These are phyloP conservation scores for Lactarius sanguifluus DNA, from an alignment of 768 basidiomycete genomes.

Conservation along the genomic window DNA sequence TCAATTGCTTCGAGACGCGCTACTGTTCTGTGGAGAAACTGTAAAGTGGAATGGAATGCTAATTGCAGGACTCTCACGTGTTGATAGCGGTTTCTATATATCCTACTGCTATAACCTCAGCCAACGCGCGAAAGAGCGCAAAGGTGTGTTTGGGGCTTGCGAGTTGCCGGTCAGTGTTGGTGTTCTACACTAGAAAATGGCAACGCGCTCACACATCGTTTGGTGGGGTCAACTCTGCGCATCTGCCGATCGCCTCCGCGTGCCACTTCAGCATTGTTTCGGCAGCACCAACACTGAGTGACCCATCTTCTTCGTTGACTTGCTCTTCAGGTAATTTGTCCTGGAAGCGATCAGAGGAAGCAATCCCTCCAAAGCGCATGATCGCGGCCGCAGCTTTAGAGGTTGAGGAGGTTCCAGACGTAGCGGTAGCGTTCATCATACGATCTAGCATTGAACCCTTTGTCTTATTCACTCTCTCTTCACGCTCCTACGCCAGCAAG, in stretches of 20 bases:
- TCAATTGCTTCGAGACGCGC: constrained; percentile 73
- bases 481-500: constrained; percentile 39
- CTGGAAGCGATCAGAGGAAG: constrained; percentile 45
- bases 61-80: constrained; percentile 57
- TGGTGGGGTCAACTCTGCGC: constrained; percentile 80
- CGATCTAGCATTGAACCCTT: constrained; percentile 87
- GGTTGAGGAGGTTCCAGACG: constrained; percentile 59
- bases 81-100: constrained; percentile 93
- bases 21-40: constrained; percentile 51
- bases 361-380: constrained; percentile 86
- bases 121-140: constrained; percentile 75
- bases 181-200: not conserved
- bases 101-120: constrained; percentile 77
- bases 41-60: not conserved
- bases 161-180: constrained; percentile 1
- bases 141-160: constrained; percentile 86
- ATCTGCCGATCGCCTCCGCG: constrained; percentile 93
- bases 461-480: constrained; percentile 52
- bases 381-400: constrained; percentile 84
- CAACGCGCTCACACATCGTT: constrained; percentile 74
- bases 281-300: constrained; percentile 69
- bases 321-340: constrained; percentile 67
- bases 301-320: constrained; percentile 77
- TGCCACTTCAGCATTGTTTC: constrained; percentile 97
- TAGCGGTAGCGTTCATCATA: constrained; percentile 77